phyloP scores from a whole-genome alignment of 2,329 filamentous ascomycete species.

The Colletotrichum incanum region DNA sequence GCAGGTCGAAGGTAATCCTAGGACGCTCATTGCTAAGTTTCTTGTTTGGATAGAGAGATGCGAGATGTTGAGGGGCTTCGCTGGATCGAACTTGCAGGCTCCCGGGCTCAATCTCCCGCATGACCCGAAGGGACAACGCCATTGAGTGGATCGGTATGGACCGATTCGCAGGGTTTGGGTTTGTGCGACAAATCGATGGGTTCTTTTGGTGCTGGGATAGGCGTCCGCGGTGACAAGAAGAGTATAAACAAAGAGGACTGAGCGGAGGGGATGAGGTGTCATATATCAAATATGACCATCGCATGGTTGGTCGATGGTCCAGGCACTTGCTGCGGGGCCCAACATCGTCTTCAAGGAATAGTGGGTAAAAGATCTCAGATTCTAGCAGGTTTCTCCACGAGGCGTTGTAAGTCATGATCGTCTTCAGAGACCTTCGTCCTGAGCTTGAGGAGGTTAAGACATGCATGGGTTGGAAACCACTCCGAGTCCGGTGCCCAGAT shows the following conservation, averaged over 20 bases:
- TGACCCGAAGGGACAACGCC: slow-evolving; percentile 29
- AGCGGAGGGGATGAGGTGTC: slow-evolving; percentile 36
- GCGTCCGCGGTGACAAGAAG: slow-evolving; percentile 14
- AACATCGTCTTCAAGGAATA: slow-evolving; percentile 31
- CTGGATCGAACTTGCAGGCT: slow-evolving; percentile 32
- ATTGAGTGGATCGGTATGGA: slow-evolving; percentile 28
- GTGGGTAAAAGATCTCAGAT: slow-evolving; percentile 20
- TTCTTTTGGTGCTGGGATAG: slow-evolving; percentile 15
- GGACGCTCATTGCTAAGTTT: slow-evolving; percentile 13
- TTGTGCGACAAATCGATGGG: slow-evolving; percentile 26
- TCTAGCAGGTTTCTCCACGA: slow-evolving; percentile 30
- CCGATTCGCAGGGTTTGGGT: slow-evolving; percentile 36
- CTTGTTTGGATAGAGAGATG: slow-evolving; percentile 11
- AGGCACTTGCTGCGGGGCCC: slow-evolving; percentile 32
- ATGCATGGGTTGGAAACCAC: slow-evolving; percentile 34
- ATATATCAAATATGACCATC: slow-evolving; percentile 42
- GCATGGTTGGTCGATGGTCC: slow-evolving; percentile 27
- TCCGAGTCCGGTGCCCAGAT: slow-evolving; percentile 19
- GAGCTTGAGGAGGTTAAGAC: slow-evolving; percentile 32
- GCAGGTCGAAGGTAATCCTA: not conserved
- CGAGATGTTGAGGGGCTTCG: slow-evolving; percentile 27
- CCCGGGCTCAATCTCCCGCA: slow-evolving; percentile 19
- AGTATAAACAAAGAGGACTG: slow-evolving; percentile 38
- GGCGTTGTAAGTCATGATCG: slow-evolving; percentile 31
- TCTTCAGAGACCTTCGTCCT: slow-evolving; percentile 23